Percentiles rank a stretch among this genome's conserved stretches.
These are phyloP conservation scores for Pseudoperonospora humuli DNA, from an alignment of 352 stramenopile genomes.

Conservation along the genomic window DNA sequence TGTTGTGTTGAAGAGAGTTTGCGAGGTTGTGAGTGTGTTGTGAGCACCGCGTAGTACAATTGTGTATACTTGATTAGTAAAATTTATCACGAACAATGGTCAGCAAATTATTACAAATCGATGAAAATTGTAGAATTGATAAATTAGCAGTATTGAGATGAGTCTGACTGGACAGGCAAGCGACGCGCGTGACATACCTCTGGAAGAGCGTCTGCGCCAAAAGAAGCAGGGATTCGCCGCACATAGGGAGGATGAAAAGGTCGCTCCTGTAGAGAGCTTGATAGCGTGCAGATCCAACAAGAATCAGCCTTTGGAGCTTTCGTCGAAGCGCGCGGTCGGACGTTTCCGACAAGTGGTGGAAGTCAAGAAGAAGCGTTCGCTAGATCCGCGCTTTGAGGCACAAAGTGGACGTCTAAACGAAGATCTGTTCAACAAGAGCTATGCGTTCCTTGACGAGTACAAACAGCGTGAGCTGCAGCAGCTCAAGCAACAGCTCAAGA, in stretches of 20 bases:
- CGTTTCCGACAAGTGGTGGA: slow-evolving; percentile 78
- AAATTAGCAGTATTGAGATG: too few species aligned
- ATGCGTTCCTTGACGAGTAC: slow-evolving; percentile 86
- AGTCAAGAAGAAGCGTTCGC: slow-evolving; percentile 55
- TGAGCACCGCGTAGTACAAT: too few species aligned
- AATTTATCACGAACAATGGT: too few species aligned
- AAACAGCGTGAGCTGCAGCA: slow-evolving; percentile 81
- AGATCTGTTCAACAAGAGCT: slow-evolving; percentile 83
- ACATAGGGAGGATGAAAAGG: slow-evolving; percentile 7
- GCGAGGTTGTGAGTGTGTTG: too few species aligned
- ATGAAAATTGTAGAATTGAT: too few species aligned
- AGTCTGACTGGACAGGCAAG: neutral
- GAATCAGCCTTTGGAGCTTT: slow-evolving; percentile 82
- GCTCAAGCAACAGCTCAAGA: slow-evolving; percentile 74
- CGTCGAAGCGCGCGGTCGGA: slow-evolving; percentile 74
- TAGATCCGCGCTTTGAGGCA: slow-evolving; percentile 86
- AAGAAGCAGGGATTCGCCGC: slow-evolving; percentile 72
- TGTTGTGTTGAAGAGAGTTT: too few species aligned
- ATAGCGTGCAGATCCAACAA: slow-evolving; percentile 45
- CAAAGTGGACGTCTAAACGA: slow-evolving; percentile 83
- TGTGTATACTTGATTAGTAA: too few species aligned
- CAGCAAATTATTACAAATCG: neutral
- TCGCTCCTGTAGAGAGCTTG: neutral
- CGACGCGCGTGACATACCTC: slow-evolving; percentile 53
- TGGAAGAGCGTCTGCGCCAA: slow-evolving; percentile 66